Percentiles rank a stretch among this genome's conserved stretches.
phyloP scores from a whole-genome alignment of 176 grass and related monocot species.

The Echinochloa phyllopogon region DNA sequence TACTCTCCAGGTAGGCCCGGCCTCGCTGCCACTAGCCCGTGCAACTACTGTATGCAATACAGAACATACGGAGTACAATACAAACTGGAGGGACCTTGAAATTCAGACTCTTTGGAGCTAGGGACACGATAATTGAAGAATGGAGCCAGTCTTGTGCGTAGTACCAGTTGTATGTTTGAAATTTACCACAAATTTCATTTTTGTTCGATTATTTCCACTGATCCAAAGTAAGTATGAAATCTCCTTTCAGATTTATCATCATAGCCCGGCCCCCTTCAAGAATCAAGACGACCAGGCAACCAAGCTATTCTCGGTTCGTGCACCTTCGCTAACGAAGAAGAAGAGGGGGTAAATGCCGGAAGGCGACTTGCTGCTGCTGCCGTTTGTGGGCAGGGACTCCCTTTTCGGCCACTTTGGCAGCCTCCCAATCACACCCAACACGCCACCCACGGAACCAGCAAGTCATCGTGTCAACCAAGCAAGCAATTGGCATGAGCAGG shows the following conservation, averaged over 20 bases:
- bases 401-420: slow-evolving; percentile 13
- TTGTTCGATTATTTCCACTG: background rate
- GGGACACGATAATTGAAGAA: too few relatives aligned
- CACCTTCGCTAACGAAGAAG: background rate
- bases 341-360: slow-evolving; percentile 7
- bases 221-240: background rate
- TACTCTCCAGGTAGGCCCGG: background rate
- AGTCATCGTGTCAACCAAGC: background rate
- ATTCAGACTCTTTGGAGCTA: background rate
- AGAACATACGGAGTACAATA: background rate
- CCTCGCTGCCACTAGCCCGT: background rate
- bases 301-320: background rate
- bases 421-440: slow-evolving; percentile 18
- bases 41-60: background rate
- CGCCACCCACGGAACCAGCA: background rate
- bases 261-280: background rate
- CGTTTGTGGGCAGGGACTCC: background rate
- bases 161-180: background rate
- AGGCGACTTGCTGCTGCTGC: slow-evolving; percentile 29
- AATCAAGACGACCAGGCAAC: background rate
- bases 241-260: background rate
- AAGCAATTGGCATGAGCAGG: too few relatives aligned
- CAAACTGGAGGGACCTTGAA: background rate
- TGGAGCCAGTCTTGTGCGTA: background rate
- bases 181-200: background rate